Conservation (phyloP, 2,329 filamentous ascomycete genomes). For the Aspergillus terreus region DNA sequence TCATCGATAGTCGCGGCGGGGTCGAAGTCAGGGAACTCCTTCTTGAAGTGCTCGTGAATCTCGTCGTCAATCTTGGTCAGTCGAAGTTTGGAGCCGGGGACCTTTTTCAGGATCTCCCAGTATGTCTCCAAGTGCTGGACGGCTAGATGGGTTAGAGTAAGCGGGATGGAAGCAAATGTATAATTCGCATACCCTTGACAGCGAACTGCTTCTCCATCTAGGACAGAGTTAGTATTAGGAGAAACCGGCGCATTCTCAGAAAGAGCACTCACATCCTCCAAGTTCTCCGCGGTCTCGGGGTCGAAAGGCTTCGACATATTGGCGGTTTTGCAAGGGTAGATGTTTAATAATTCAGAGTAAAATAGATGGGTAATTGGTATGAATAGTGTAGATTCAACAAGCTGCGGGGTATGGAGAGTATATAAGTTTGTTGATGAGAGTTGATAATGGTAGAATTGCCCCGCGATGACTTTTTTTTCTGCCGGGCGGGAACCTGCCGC, state of each 20-base stretch:
- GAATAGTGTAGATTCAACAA: too few relatives aligned
- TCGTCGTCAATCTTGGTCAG: slow-evolving; percentile 94
- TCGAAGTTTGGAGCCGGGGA: slow-evolving; percentile 81
- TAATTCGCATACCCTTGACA: slow-evolving; percentile 67
- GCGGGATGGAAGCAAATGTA: too few relatives aligned
- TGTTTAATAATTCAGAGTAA: too few relatives aligned
- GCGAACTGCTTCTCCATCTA: slow-evolving; percentile 99
- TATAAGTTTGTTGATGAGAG: neutral
- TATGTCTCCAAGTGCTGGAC: slow-evolving; percentile 97
- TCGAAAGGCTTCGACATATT: slow-evolving; percentile 46
- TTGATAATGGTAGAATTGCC: slow-evolving; percentile 14
- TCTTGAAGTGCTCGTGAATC: slow-evolving; percentile 83
- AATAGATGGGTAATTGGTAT: neutral
- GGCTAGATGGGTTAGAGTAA: slow-evolving; percentile 42
- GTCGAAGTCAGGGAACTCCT: slow-evolving; percentile 90
- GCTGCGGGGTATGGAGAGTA: too few relatives aligned
- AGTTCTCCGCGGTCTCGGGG: slow-evolving; percentile 64
- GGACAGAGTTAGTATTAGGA: slow-evolving; percentile 13
- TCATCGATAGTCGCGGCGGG: slow-evolving; percentile 76
- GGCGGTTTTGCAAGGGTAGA: slow-evolving; percentile 3
- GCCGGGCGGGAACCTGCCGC: slow-evolving; percentile 18
- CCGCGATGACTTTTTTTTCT: slow-evolving; percentile 32
- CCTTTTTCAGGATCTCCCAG: slow-evolving; percentile 90
- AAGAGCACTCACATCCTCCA: slow-evolving; percentile 58
- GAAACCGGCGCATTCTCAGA: neutral